Conservation (phyloP, 257 asterid species). For the Solanum ahanhuiri region DNA sequence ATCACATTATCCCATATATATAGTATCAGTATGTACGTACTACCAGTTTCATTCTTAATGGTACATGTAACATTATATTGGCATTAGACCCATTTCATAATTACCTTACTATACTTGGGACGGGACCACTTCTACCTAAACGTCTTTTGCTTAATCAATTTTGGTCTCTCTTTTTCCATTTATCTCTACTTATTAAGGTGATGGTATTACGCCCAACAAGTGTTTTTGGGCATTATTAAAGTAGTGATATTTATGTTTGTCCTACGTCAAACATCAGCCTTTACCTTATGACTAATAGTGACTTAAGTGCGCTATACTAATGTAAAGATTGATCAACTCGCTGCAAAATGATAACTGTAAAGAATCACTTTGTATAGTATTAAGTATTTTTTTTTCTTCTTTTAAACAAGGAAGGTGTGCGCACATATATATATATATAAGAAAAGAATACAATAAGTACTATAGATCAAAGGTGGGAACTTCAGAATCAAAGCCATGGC, state of each 20-base stretch:
- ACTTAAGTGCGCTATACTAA: not conserved
- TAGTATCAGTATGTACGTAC: too few relatives aligned
- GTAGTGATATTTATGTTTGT: too few relatives aligned
- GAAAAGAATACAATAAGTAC: not conserved
- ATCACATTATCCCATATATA: too few relatives aligned
- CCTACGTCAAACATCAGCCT: not conserved
- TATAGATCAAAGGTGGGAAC: constrained; percentile 65
- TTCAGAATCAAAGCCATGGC: constrained; percentile 53
- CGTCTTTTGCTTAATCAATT: not conserved
- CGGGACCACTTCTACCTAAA: not conserved
- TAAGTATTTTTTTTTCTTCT: not conserved
- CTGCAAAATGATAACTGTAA: not conserved
- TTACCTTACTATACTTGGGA: not conserved
- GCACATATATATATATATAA: not conserved
- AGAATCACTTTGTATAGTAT: too few relatives aligned
- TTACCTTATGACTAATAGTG: not conserved
- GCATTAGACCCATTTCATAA: not conserved
- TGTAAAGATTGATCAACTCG: not conserved
- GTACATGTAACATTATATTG: not conserved
- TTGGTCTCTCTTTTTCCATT: not conserved
- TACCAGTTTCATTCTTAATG: not conserved
- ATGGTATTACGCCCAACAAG: not conserved
- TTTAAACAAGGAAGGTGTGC: not conserved
- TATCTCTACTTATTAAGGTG: not conserved
- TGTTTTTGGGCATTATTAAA: not conserved